Evolutionary conservation across 2,329 filamentous ascomycete genomes (phyloP).

Genomic region (Beauveria pseudobassiana): DNA sequence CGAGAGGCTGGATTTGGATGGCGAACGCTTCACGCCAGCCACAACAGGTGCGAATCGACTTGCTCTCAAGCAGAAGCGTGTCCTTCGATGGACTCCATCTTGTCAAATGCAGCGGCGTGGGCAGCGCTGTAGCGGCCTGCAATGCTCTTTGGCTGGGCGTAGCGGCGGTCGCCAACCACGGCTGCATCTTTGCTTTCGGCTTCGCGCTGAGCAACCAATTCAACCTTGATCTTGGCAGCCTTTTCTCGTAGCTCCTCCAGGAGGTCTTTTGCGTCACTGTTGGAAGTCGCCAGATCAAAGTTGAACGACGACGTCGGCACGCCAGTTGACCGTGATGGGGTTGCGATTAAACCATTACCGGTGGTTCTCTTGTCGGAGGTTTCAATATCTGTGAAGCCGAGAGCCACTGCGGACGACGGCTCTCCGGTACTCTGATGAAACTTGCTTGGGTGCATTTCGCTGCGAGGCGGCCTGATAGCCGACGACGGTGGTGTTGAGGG

Average conservation of each 20-base stretch:
- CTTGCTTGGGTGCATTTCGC: constrained; percentile 89
- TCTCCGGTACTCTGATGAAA: constrained; percentile 68
- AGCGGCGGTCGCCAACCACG: constrained; percentile 51
- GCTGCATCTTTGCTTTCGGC: constrained; percentile 35
- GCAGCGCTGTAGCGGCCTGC: constrained; percentile 72
- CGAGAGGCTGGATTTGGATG: constrained; percentile 46
- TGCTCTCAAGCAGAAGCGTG: constrained; percentile 73
- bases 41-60: constrained; percentile 43
- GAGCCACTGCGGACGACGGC: constrained; percentile 69
- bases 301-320: constrained; percentile 56
- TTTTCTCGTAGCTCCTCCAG: constrained; percentile 65
- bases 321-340: constrained; percentile 52
- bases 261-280: constrained; percentile 52
- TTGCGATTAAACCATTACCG: constrained; percentile 42
- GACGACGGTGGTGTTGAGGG: constrained; percentile 56
- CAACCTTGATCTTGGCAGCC: constrained; percentile 61
- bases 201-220: constrained; percentile 56
- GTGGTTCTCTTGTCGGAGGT: constrained; percentile 39
- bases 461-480: constrained; percentile 60
- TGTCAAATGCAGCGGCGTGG: constrained; percentile 85
- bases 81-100: constrained; percentile 92
- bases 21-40: constrained; percentile 29
- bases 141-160: constrained; percentile 74
- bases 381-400: constrained; percentile 75
- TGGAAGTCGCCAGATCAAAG: constrained; percentile 51